phyloP scores from a whole-genome alignment of 129 eudicot genomes.

The Calendula officinalis region DNA sequence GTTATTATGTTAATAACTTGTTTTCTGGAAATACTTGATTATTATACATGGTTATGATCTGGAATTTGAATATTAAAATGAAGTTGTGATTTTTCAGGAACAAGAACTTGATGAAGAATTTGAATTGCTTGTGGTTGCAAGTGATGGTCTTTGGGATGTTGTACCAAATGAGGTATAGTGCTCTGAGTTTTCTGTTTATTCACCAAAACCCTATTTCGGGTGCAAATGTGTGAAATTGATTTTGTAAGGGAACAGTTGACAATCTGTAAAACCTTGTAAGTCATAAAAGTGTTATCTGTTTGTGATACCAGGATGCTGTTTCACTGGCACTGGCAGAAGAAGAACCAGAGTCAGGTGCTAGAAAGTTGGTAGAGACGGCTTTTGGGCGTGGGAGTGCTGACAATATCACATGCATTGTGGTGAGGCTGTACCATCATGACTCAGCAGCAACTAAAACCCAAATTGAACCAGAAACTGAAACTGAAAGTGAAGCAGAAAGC shows the following conservation, averaged over 20 bases:
- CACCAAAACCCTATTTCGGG: constrained; percentile 1
- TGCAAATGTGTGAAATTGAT: neutral
- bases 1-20: neutral
- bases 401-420: constrained; percentile 81
- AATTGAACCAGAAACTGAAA: neutral
- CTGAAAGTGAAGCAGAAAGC: neutral
- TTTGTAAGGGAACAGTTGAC: no score
- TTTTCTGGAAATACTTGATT: no score
- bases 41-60: no score
- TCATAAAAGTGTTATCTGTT: neutral
- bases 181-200: neutral
- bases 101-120: constrained; percentile 65
- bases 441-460: constrained; percentile 9
- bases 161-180: constrained; percentile 75
- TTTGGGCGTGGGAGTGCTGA: constrained; percentile 85
- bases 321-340: constrained; percentile 75
- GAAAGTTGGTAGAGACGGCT: constrained; percentile 80
- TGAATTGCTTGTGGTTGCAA: constrained; percentile 80
- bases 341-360: constrained; percentile 70
- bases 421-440: constrained; percentile 53
- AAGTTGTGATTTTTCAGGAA: constrained; percentile 42
- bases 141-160: constrained; percentile 94
- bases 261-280: no score
- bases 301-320: constrained; percentile 76
- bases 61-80: no score